These are phyloP conservation scores for Cytospora chrysosperma DNA, from an alignment of 2,329 filamentous ascomycete species.

Conservation along the genomic window DNA sequence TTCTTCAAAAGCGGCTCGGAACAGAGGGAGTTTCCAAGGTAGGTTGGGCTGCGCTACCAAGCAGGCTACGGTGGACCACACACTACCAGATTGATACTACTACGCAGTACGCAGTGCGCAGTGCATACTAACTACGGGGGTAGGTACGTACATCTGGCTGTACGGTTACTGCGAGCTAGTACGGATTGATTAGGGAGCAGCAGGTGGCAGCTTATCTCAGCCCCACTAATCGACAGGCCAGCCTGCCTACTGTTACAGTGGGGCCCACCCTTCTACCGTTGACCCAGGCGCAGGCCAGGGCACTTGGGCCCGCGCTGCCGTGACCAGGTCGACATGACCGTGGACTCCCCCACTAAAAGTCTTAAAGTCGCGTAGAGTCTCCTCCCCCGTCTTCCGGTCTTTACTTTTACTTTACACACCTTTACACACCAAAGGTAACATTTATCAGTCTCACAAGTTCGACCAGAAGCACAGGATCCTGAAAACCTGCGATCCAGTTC, in stretches of 20 bases:
- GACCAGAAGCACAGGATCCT: neutral
- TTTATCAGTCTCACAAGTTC: neutral
- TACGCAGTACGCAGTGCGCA: no score
- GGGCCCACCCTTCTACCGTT: neutral
- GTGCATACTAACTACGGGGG: no score
- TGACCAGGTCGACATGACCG: neutral
- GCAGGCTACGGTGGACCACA: no score
- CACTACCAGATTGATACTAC: neutral
- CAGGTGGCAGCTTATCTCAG: conserved; percentile 10
- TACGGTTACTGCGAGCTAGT: conserved; percentile 11
- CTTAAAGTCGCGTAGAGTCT: neutral
- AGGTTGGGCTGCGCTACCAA: neutral
- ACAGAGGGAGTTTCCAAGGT: neutral
- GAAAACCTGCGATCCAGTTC: neutral
- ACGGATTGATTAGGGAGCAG: conserved; percentile 8
- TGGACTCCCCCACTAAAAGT: neutral
- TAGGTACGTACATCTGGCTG: neutral
- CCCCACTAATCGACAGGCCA: neutral
- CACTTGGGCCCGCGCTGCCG: neutral
- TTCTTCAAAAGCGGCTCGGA: conserved; percentile 14
- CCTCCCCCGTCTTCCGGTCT: neutral
- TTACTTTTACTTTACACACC: neutral
- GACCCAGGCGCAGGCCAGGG: no score
- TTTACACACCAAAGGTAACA: no score
- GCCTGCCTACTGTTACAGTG: neutral